Conservation (phyloP, 768 basidiomycete species). For the Tylopilus plumbeoviolaceoides region DNA sequence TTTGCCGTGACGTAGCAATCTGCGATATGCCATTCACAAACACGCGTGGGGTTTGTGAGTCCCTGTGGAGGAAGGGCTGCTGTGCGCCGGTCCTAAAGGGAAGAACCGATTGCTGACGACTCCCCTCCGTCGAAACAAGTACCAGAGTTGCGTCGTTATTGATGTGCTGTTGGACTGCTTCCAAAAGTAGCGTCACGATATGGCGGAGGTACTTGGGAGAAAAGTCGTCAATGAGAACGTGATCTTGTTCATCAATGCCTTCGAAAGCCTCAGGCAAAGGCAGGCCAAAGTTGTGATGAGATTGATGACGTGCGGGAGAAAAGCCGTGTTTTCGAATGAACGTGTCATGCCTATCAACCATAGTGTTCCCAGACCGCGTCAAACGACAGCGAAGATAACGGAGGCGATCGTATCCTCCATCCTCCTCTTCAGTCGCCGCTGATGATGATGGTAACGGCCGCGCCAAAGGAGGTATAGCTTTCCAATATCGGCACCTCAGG, state of each 20-base stretch:
- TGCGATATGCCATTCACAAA: conserved; percentile 27
- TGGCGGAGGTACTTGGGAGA: conserved; percentile 55
- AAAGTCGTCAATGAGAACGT: conserved; percentile 69
- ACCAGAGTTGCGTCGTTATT: conserved; percentile 49
- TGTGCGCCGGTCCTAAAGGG: conserved; percentile 42
- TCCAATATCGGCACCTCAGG: conserved; percentile 71
- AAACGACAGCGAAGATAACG: conserved; percentile 59
- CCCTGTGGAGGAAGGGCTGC: conserved; percentile 26
- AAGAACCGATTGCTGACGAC: conserved; percentile 45
- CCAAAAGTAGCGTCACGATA: conserved; percentile 52
- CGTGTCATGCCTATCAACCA: conserved; percentile 65
- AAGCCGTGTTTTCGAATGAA: conserved; percentile 25
- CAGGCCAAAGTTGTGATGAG: conserved; percentile 13
- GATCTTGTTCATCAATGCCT: conserved; percentile 64
- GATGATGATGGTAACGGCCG: conserved; percentile 31
- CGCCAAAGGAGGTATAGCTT: conserved; percentile 46
- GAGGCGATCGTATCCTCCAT: conserved; percentile 22
- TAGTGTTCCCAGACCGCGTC: conserved; percentile 78
- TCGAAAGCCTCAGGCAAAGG: conserved; percentile 30
- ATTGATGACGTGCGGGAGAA: conserved; percentile 4
- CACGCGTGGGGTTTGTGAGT: conserved; percentile 20
- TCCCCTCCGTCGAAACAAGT: conserved; percentile 41
- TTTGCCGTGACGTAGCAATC: conserved; percentile 19
- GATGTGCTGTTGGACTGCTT: conserved; percentile 48
- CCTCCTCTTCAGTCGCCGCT: conserved; percentile 16